Evolutionary conservation across 805 yeast genomes (phyloP).

Genomic region (Kluyveromyces siamensis): DNA sequence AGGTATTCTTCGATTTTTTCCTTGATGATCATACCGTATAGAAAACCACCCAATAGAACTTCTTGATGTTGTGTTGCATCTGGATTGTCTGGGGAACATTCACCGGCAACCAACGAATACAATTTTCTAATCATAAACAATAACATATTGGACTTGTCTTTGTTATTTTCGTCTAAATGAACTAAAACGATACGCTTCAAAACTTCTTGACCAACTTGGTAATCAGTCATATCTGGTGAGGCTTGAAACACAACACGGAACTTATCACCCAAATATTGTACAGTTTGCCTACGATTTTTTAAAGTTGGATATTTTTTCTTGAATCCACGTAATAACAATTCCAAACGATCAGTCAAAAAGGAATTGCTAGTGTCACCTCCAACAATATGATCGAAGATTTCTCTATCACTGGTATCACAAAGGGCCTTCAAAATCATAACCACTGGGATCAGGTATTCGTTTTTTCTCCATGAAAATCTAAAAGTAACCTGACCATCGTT

Average conservation of each 20-base stretch:
- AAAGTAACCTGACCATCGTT: constrained; percentile 94
- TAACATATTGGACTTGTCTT: constrained; percentile 79
- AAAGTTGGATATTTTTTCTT: constrained; percentile 60
- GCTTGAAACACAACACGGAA: constrained; percentile 91
- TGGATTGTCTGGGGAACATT: constrained; percentile 94
- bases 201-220: constrained; percentile 84
- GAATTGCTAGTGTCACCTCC: constrained; percentile 84
- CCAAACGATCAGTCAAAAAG: constrained; percentile 96
- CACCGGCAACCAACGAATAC: constrained; percentile 92
- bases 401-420: constrained; percentile 85
- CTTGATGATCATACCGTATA: constrained; percentile 92
- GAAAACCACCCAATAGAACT: constrained; percentile 87
- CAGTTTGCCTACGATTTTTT: constrained; percentile 75
- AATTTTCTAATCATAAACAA: constrained; percentile 93
- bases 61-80: constrained; percentile 99
- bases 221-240: constrained; percentile 77
- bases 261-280: constrained; percentile 91
- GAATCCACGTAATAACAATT: constrained; percentile 79
- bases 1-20: constrained; percentile 94
- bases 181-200: constrained; percentile 79
- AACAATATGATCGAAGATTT: constrained; percentile 90
- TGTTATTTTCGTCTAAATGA: constrained; percentile 56
- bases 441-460: constrained; percentile 89
- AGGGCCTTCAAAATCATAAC: constrained; percentile 88
- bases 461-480: constrained; percentile 94